These are phyloP conservation scores for Kwoniella newhampshirensis DNA, from an alignment of 768 basidiomycete genomes.

Conservation along the genomic window DNA sequence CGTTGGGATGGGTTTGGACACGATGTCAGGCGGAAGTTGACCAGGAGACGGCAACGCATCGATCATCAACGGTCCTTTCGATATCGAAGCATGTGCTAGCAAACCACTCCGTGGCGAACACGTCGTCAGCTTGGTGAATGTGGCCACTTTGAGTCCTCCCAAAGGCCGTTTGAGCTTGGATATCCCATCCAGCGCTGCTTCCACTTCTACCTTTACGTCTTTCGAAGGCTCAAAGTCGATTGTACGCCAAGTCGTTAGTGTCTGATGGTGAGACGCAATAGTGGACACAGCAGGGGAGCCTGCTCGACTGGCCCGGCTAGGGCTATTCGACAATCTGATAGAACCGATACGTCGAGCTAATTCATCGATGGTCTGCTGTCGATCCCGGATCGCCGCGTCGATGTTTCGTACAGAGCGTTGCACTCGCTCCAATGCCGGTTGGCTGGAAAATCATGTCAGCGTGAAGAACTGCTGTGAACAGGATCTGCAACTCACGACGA, in stretches of 20 bases:
- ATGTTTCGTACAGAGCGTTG: conserved; percentile 68
- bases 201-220: conserved; percentile 17
- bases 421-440: conserved; percentile 8
- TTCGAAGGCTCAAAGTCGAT: conserved; percentile 12
- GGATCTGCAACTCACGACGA: background rate
- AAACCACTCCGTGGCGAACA: background rate
- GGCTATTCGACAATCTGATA: conserved; percentile 13
- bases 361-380: conserved; percentile 51
- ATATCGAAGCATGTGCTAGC: background rate
- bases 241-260: background rate
- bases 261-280: conserved; percentile 1
- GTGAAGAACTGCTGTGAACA: background rate
- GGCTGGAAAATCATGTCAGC: conserved; percentile 2
- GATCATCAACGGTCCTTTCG: conserved; percentile 11
- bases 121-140: conserved; percentile 4
- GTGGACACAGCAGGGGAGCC: conserved; percentile 8
- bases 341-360: conserved; percentile 44
- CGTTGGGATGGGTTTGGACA: background rate
- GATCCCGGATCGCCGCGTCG: conserved; percentile 56
- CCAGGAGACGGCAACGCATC: conserved; percentile 24
- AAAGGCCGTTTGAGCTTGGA: conserved; percentile 1
- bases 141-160: conserved; percentile 9
- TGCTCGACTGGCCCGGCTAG: background rate
- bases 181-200: conserved; percentile 3
- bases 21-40: conserved; percentile 1